Evolutionary conservation across 306 rosid species (phyloP).

Genomic region (Vachellia collinsii): DNA sequence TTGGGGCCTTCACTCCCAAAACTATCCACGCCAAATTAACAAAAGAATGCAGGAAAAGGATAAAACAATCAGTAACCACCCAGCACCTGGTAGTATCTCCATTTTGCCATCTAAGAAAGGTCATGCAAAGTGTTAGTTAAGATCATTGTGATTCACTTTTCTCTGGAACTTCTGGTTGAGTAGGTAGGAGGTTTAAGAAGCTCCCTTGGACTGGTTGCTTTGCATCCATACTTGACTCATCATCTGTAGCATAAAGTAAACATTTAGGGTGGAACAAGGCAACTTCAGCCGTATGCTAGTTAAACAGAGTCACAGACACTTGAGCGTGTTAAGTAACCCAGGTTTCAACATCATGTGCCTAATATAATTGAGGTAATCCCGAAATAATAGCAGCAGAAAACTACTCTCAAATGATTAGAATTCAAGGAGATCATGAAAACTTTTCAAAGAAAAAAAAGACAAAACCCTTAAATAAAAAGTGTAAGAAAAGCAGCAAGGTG

Average conservation of each 20-base stretch:
- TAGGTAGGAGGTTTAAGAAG: slow-evolving; percentile 76
- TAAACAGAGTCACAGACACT: not conserved
- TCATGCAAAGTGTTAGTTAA: slow-evolving; percentile 43
- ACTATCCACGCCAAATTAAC: slow-evolving; percentile 47
- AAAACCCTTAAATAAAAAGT: slow-evolving; percentile 8
- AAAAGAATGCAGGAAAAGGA: slow-evolving; percentile 50
- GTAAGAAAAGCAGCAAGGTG: slow-evolving; percentile 20
- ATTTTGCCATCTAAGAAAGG: slow-evolving; percentile 43
- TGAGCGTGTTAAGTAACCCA: slow-evolving; percentile 12
- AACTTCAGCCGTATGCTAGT: slow-evolving; percentile 3
- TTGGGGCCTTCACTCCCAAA: slow-evolving; percentile 52
- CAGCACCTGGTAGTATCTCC: slow-evolving; percentile 39
- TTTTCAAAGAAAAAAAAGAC: not conserved
- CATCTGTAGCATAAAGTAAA: slow-evolving; percentile 55
- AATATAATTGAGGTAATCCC: not conserved
- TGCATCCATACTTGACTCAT: slow-evolving; percentile 61
- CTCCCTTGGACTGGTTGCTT: slow-evolving; percentile 79
- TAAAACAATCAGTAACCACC: slow-evolving; percentile 37
- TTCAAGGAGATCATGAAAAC: slow-evolving; percentile 17
- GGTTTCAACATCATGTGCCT: slow-evolving; percentile 4
- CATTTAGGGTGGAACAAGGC: slow-evolving; percentile 10
- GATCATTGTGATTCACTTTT: slow-evolving; percentile 56
- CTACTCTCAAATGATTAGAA: not conserved
- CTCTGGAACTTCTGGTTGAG: slow-evolving; percentile 80
- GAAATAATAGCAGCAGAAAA: not conserved